Evolutionary conservation across 139 green algal genomes (phyloP).

Genomic region (Auxenochlorella pyrenoidosa): DNA sequence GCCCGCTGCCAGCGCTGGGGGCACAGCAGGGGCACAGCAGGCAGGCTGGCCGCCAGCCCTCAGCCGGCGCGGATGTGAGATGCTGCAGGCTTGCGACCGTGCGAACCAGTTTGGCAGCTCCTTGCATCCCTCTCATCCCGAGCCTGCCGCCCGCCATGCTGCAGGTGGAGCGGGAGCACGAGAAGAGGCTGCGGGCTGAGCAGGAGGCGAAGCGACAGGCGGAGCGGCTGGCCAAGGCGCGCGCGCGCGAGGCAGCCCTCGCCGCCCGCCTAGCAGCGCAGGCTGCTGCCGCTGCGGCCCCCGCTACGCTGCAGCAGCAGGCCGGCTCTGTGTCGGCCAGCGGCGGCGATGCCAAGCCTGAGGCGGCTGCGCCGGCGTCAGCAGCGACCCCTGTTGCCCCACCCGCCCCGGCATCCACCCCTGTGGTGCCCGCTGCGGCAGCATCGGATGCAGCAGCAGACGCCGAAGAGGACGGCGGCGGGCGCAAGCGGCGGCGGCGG

Average conservation of each 20-base stretch:
- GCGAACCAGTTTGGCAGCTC: too few relatives aligned
- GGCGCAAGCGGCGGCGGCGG: conserved; percentile 60
- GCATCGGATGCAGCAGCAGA: conserved; percentile 5
- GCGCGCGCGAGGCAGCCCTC: not conserved
- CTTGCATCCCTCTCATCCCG: not conserved
- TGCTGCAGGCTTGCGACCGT: too few relatives aligned
- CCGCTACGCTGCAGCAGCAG: too few relatives aligned
- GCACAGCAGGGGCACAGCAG: too few relatives aligned
- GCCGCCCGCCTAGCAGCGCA: not conserved
- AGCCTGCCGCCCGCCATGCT: not conserved
- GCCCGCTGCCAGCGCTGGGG: too few relatives aligned
- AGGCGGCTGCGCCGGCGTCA: not conserved
- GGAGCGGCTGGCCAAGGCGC: not conserved
- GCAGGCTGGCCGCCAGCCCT: too few relatives aligned
- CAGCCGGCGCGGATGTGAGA: not conserved
- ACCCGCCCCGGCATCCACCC: not conserved
- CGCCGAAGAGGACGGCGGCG: conserved; percentile 32
- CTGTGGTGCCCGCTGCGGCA: not conserved
- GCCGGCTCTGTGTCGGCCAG: too few relatives aligned
- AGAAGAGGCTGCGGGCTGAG: conserved; percentile 41
- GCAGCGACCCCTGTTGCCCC: not conserved
- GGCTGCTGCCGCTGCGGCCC: not conserved
- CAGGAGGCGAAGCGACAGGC: not conserved
- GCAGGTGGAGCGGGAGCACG: conserved; percentile 52
- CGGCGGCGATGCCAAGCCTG: not conserved